These are phyloP conservation scores for Emmonsiellopsis sp. DNA, from an alignment of 2,329 filamentous ascomycete genomes.

Conservation along the genomic window DNA sequence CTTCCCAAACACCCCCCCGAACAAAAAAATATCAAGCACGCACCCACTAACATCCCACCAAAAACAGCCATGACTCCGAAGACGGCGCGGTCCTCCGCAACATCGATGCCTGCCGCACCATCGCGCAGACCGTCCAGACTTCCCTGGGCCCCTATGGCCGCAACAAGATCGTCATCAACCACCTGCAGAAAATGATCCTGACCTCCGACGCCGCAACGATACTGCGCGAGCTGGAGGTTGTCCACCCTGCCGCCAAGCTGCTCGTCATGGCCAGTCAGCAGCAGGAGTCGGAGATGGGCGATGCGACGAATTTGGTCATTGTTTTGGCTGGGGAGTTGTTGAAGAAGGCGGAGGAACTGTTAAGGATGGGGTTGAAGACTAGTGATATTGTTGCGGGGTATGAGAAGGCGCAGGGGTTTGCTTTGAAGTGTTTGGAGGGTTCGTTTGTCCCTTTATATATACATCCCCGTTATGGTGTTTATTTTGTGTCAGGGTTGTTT, in stretches of 20 bases:
- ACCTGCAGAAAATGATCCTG: conserved; percentile 98
- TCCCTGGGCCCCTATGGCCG: conserved; percentile 94
- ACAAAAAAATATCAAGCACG: not conserved
- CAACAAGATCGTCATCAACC: conserved; percentile 99
- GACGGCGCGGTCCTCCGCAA: conserved; percentile 98
- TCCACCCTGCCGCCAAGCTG: conserved; percentile 94
- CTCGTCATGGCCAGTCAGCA: conserved; percentile 98
- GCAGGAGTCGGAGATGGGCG: conserved; percentile 98
- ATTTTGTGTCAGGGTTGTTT: conserved; percentile 6
- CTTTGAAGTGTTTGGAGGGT: conserved; percentile 73
- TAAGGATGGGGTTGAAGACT: conserved; percentile 97
- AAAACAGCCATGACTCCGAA: conserved; percentile 84
- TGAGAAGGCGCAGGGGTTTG: conserved; percentile 85
- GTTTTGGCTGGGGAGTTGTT: conserved; percentile 89
- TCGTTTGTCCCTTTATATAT: conserved; percentile 14
- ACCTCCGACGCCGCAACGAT: conserved; percentile 98
- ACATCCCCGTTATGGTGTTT: conserved; percentile 1
- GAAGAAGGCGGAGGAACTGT: conserved; percentile 91
- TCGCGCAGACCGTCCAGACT: conserved; percentile 91
- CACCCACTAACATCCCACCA: conserved; percentile 11
- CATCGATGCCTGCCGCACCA: conserved; percentile 95
- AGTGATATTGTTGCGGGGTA: conserved; percentile 94
- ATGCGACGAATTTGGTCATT: conserved; percentile 96
- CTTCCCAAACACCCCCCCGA: conserved; percentile 1
- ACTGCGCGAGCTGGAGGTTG: conserved; percentile 91